Conservation (phyloP, 2,329 filamentous ascomycete genomes). For the Neurospora sp. region DNA sequence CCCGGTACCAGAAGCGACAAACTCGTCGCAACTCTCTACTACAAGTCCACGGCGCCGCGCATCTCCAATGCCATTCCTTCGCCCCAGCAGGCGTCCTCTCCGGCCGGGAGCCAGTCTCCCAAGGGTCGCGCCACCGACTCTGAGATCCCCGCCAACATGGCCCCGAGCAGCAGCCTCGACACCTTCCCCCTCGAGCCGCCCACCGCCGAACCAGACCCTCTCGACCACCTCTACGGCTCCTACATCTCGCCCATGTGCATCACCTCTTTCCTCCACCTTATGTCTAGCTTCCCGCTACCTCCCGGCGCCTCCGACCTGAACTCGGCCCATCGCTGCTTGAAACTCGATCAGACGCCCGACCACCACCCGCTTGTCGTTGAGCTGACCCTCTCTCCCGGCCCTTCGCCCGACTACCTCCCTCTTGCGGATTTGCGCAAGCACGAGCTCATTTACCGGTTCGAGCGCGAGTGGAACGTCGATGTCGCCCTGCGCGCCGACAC, state of each 20-base stretch:
- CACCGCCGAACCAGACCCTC: constrained; percentile 44
- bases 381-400: constrained; percentile 51
- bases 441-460: constrained; percentile 73
- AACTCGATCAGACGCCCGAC: constrained; percentile 34
- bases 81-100: constrained; percentile 25
- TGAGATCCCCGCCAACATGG: constrained; percentile 43
- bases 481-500: constrained; percentile 66
- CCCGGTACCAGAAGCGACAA: constrained; percentile 38
- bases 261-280: constrained; percentile 56
- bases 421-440: constrained; percentile 66
- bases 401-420: constrained; percentile 52
- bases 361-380: constrained; percentile 54
- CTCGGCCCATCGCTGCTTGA: constrained; percentile 56
- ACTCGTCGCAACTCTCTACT: constrained; percentile 55
- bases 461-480: constrained; percentile 83
- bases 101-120: constrained; percentile 16
- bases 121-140: constrained; percentile 25
- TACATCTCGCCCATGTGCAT: constrained; percentile 57
- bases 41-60: constrained; percentile 35
- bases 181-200: constrained; percentile 51
- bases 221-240: constrained; percentile 57
- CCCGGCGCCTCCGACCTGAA: constrained; percentile 41
- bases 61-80: constrained; percentile 26
- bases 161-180: constrained; percentile 48
- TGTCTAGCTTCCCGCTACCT: constrained; percentile 51